Evolutionary conservation across 352 stramenopile species (phyloP), one percentile per base, ranked within the genome.

Genomic region (Phytophthora foliorum): DNA sequence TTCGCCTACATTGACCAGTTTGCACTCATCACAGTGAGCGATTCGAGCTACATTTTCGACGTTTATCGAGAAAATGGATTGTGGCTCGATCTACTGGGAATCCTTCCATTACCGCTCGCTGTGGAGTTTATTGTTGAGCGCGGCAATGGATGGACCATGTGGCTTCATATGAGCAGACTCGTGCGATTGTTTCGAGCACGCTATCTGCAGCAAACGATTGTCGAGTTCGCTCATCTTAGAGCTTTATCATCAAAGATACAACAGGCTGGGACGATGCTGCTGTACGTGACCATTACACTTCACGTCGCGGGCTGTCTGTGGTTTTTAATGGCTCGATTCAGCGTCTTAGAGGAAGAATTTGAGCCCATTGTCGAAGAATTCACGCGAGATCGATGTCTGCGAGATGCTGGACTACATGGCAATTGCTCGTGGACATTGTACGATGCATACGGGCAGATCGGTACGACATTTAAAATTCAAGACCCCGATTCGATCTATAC

Each of bases 401-500:
- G 66, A 1, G 65, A 84, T 48, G 83, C 81, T 5, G 80, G 77
- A 3, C 60, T 81, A 3, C 42, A 82, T 19, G 63, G 72, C 1
- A 94, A 94, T 61, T 94, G 86, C 48, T 93, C 86, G 0, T 94
- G 86, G 86, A 85, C 72, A 8, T 42, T 93, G 27, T 89, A 85
- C 45, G 86, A 94, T 42, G 77, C 80, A 0, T 91, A 94, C 50
- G 80, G 80, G 0, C 82, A 92, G 39, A 82, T 92, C 10, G 82
- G 81, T 4, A 74, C 74, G 13, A 62, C 64, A 9, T 91, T 89
- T 46, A 69, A 53, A 16, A 54, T 71, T 2, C 68, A 83, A 24
- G 67, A 84, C 21, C 49, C 52, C 0, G 24, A 38, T 0, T 84
- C 75, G 0, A 75, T 70, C 6, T 93, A 93, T 44, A 82, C 75